Evolutionary conservation across 441 rosid species (phyloP).

Genomic region (Pelargonium myrrhifolium): DNA sequence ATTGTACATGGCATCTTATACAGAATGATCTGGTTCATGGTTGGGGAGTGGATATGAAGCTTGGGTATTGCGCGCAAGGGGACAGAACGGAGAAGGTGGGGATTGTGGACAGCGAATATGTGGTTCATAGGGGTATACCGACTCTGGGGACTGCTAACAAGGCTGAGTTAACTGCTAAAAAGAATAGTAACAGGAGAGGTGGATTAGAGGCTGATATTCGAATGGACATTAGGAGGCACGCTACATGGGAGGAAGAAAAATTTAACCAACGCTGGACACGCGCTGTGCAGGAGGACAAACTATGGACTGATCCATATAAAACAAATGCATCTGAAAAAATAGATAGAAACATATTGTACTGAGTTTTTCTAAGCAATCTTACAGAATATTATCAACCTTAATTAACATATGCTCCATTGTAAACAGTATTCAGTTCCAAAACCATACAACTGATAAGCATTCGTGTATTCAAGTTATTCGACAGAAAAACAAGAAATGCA

Average conservation of each 20-base stretch:
- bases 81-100: constrained; percentile 87
- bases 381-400: too few relatives aligned
- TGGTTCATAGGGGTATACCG: constrained; percentile 80
- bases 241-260: constrained; percentile 61
- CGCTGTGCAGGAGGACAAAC: constrained; percentile 52
- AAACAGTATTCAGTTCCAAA: too few relatives aligned
- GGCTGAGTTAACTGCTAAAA: not conserved
- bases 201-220: not conserved
- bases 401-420: too few relatives aligned
- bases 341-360: not conserved
- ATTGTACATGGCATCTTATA: constrained; percentile 94
- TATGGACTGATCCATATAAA: constrained; percentile 63
- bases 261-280: constrained; percentile 71
- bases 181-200: not conserved
- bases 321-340: constrained; percentile 5
- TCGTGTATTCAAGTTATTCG: too few relatives aligned
- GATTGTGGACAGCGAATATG: constrained; percentile 69
- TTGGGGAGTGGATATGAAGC: constrained; percentile 98
- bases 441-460: too few relatives aligned
- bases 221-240: constrained; percentile 72
- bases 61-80: constrained; percentile 94
- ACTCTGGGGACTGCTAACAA: constrained; percentile 40
- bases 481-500: not conserved
- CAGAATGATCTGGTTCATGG: constrained; percentile 97
- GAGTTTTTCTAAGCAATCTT: not conserved